phyloP scores from a whole-genome alignment of 1,284 basidiomycete species.

The Ceratobasidium theobromae region DNA sequence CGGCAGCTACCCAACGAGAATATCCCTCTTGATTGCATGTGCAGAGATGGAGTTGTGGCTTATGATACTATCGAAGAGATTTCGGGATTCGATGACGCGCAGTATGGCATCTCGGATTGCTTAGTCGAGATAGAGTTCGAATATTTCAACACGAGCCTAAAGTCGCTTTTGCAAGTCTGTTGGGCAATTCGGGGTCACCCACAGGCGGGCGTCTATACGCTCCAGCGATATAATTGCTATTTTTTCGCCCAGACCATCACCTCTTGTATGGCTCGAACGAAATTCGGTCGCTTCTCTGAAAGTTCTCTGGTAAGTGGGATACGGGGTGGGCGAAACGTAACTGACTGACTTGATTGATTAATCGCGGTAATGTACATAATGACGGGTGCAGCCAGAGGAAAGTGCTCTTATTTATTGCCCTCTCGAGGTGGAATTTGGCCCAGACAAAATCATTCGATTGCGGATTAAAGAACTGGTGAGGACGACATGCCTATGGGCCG shows the following conservation, averaged over 20 bases:
- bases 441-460: no score
- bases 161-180: not conserved
- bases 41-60: not conserved
- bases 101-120: not conserved
- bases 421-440: no score
- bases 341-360: no score
- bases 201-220: not conserved
- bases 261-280: not conserved
- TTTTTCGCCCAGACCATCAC: not conserved
- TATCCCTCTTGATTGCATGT: not conserved
- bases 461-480: no score
- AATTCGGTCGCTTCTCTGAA: no score
- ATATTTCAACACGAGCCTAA: not conserved
- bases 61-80: not conserved
- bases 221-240: slow-evolving; percentile 1
- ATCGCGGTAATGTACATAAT: no score
- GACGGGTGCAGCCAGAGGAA: no score
- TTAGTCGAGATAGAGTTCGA: not conserved
- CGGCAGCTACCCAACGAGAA: not conserved
- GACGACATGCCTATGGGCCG: no score
- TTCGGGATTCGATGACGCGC: not conserved
- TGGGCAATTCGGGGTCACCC: not conserved
- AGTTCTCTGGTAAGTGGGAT: no score
- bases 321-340: no score
- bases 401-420: no score